phyloP scores from a whole-genome alignment of 139 green algal species.

The Asterochloris sp. region DNA sequence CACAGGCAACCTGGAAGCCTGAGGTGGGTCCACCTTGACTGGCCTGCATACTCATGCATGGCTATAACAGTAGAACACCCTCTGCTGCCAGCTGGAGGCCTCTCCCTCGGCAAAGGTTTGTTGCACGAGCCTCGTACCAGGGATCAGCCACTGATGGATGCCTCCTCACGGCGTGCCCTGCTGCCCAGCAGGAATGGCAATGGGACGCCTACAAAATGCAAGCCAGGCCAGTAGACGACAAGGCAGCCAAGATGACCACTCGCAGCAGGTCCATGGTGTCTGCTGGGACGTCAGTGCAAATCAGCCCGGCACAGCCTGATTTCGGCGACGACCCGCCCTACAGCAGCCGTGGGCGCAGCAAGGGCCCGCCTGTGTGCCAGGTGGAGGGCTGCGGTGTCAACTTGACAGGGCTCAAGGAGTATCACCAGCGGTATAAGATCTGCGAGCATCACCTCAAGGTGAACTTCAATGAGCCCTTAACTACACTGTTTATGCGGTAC shows the following conservation, averaged over 20 bases:
- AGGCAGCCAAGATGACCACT: background rate
- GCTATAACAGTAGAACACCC: no score
- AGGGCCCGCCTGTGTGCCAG: constrained; percentile 17
- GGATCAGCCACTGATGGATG: background rate
- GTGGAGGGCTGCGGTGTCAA: constrained; percentile 59
- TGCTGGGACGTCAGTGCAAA: background rate
- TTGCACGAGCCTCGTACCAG: background rate
- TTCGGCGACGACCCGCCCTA: background rate
- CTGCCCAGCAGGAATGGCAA: background rate
- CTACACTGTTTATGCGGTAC: no score
- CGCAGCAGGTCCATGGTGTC: background rate
- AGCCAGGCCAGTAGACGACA: background rate
- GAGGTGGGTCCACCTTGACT: no score
- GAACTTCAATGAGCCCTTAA: background rate
- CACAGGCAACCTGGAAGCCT: no score
- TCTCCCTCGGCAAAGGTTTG: no score
- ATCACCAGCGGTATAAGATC: constrained; percentile 74
- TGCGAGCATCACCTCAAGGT: constrained; percentile 30
- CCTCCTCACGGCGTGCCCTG: background rate
- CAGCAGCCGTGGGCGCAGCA: background rate
- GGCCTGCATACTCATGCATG: no score
- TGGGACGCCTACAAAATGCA: constrained; percentile 16
- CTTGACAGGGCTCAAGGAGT: constrained; percentile 72
- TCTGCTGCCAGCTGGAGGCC: no score
- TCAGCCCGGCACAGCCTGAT: background rate